phyloP scores from a whole-genome alignment of 2,329 filamentous ascomycete genomes.

The Capronia epimyces region DNA sequence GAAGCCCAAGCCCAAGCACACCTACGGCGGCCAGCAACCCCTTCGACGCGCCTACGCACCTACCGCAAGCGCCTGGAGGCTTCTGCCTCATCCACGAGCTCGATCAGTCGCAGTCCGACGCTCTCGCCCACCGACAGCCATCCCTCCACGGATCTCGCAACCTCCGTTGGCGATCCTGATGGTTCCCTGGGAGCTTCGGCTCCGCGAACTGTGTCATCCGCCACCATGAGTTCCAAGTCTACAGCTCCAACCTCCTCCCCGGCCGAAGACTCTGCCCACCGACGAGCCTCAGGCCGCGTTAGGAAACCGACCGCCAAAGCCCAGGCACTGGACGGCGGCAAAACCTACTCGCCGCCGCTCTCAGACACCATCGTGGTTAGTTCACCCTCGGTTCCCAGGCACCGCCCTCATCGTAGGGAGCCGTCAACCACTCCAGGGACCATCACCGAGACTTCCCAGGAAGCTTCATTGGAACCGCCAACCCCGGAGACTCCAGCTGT shows the following conservation, averaged over 20 bases:
- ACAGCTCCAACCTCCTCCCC: neutral
- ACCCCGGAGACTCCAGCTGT: conserved; percentile 4
- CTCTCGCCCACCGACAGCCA: conserved; percentile 8
- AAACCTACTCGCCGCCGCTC: conserved; percentile 10
- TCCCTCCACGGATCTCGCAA: conserved; percentile 5
- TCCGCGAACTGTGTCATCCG: conserved; percentile 12
- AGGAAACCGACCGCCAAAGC: conserved; percentile 24
- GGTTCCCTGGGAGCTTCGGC: conserved; percentile 13
- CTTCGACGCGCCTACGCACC: conserved; percentile 9
- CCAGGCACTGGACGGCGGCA: conserved; percentile 15
- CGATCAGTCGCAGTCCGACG: conserved; percentile 10
- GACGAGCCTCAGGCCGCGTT: conserved; percentile 17
- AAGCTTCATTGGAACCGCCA: conserved; percentile 1
- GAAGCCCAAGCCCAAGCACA: neutral
- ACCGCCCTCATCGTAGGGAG: conserved; percentile 1
- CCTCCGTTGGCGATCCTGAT: conserved; percentile 16
- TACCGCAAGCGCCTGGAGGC: conserved; percentile 2
- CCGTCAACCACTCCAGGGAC: conserved; percentile 1
- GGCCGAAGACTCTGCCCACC: neutral
- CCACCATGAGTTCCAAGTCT: conserved; percentile 10
- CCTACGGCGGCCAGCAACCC: conserved; percentile 12
- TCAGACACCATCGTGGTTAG: conserved; percentile 19
- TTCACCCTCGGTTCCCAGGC: neutral
- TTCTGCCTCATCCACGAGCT: conserved; percentile 3
- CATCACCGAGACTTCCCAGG: neutral